Conservation (phyloP, 805 yeast genomes). For the Starmerella cellae region DNA sequence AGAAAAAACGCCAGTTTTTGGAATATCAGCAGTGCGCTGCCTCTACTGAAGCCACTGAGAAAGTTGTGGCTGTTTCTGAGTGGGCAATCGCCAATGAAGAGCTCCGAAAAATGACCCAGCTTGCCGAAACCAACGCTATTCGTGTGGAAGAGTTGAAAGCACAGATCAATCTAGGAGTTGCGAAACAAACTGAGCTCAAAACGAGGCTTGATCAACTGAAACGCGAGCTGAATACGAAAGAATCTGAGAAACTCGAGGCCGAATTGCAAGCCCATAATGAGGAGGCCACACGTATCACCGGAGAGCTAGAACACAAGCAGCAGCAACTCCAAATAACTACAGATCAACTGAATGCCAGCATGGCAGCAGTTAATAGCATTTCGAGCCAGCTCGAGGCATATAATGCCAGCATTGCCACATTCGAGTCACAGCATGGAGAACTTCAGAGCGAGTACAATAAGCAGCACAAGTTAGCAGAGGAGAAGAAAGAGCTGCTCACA, state of each 20-base stretch:
- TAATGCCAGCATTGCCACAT: slow-evolving; percentile 1
- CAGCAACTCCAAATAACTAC: slow-evolving; percentile 2
- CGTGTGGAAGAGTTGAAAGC: slow-evolving; percentile 26
- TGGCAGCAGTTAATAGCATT: neutral
- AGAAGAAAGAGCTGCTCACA: slow-evolving; percentile 13
- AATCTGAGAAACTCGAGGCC: slow-evolving; percentile 5
- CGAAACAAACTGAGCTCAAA: slow-evolving; percentile 1
- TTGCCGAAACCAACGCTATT: neutral
- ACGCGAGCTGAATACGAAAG: slow-evolving; percentile 2
- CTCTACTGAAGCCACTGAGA: slow-evolving; percentile 60
- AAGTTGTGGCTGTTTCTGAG: slow-evolving; percentile 68
- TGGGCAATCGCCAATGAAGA: slow-evolving; percentile 27
- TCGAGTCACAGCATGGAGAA: slow-evolving; percentile 6
- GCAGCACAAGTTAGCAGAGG: slow-evolving; percentile 6
- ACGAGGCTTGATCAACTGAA: slow-evolving; percentile 4
- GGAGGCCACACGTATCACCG: slow-evolving; percentile 7
- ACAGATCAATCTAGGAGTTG: slow-evolving; percentile 5
- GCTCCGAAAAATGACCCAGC: slow-evolving; percentile 4
- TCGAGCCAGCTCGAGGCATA: neutral
- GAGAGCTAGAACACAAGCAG: slow-evolving; percentile 11
- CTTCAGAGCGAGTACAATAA: slow-evolving; percentile 3
- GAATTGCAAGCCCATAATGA: slow-evolving; percentile 8
- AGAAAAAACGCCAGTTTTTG: slow-evolving; percentile 66
- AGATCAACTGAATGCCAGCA: neutral
- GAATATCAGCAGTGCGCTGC: slow-evolving; percentile 79